phyloP scores from a whole-genome alignment of 106 monocot genomes.

The Platanthera guangdongensis region DNA sequence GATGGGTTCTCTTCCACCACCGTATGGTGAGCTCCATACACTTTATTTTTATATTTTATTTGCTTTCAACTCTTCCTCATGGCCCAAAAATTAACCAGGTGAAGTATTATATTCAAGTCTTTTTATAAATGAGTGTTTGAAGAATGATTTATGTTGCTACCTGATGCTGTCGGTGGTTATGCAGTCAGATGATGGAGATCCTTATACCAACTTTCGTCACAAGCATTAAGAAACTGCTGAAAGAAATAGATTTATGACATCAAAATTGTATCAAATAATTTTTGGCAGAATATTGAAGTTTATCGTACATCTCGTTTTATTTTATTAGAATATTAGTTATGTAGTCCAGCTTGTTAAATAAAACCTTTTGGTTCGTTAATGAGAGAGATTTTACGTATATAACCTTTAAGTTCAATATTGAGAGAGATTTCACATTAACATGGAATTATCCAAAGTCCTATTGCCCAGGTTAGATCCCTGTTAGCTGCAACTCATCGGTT shows the following conservation, averaged over 20 bases:
- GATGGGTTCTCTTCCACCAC: conserved; percentile 93
- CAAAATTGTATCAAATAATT: background rate
- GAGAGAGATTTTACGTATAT: too few relatives aligned
- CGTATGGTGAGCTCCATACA: conserved; percentile 59
- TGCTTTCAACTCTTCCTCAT: background rate
- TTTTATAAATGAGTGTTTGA: background rate
- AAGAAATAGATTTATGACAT: background rate
- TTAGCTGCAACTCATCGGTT: too few relatives aligned
- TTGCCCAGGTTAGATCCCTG: too few relatives aligned
- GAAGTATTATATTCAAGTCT: background rate
- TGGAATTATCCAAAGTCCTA: too few relatives aligned
- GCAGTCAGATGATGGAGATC: background rate
- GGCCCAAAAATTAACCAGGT: background rate
- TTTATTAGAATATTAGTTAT: too few relatives aligned
- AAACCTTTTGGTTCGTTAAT: too few relatives aligned
- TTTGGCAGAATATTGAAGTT: background rate
- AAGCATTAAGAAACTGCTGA: background rate
- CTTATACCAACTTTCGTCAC: background rate
- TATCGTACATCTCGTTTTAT: background rate
- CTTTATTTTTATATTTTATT: background rate
- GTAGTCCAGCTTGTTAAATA: too few relatives aligned
- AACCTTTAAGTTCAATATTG: too few relatives aligned
- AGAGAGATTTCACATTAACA: too few relatives aligned
- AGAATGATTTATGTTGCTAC: background rate
- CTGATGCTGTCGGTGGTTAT: background rate